Conservation (phyloP, 1,139 yeast genomes). For the Hyphopichia buzzinii region DNA sequence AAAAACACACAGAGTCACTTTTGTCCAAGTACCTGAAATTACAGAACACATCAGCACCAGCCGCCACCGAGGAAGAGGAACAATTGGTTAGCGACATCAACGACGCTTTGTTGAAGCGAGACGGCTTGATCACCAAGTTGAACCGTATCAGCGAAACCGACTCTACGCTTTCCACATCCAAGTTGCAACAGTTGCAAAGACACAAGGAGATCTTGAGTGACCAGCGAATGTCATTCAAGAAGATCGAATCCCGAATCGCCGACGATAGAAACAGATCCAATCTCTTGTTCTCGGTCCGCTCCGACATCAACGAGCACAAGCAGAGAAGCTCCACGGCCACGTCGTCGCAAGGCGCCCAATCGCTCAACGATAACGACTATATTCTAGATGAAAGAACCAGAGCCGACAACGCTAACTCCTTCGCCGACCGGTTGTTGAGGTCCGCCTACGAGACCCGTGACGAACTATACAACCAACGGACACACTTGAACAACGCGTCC, state of each 20-base stretch:
- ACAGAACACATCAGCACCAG: slow-evolving; percentile 21
- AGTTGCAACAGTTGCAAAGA: slow-evolving; percentile 77
- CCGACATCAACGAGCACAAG: slow-evolving; percentile 67
- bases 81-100: slow-evolving; percentile 53
- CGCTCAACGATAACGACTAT: slow-evolving; percentile 53
- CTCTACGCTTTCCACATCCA: slow-evolving; percentile 62
- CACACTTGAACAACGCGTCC: slow-evolving; percentile 61
- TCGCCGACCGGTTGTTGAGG: slow-evolving; percentile 75
- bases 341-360: slow-evolving; percentile 15
- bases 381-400: slow-evolving; percentile 74
- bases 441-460: slow-evolving; percentile 92
- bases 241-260: slow-evolving; percentile 57
- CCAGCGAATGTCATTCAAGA: slow-evolving; percentile 60
- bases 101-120: slow-evolving; percentile 32
- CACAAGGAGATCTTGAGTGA: slow-evolving; percentile 76
- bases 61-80: slow-evolving; percentile 63
- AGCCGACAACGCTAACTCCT: slow-evolving; percentile 67
- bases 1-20: slow-evolving; percentile 41
- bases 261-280: slow-evolving; percentile 79
- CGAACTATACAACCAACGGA: slow-evolving; percentile 72
- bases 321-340: slow-evolving; percentile 30
- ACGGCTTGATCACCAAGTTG: slow-evolving; percentile 29
- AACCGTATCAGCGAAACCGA: slow-evolving; percentile 56
- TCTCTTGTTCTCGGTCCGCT: slow-evolving; percentile 69
- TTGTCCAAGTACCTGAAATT: slow-evolving; percentile 35